phyloP scores from a whole-genome alignment of 176 grass and related monocot species.

The Musa itinerans region DNA sequence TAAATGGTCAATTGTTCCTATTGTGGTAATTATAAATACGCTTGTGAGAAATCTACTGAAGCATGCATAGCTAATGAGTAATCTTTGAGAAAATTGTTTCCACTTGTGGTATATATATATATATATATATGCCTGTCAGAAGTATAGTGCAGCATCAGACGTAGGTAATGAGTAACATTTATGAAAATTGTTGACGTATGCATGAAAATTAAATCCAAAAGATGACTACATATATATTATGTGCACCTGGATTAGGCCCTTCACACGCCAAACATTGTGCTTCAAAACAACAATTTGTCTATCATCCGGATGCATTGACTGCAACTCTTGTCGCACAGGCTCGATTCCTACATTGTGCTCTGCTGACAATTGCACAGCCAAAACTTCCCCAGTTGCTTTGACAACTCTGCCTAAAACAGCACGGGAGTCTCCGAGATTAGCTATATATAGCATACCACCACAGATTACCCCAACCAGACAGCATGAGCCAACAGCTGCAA shows the following conservation, averaged over 20 bases:
- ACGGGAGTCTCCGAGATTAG: constrained; percentile 81
- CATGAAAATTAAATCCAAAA: background rate
- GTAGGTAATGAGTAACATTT: background rate
- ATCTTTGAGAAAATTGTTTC: no score
- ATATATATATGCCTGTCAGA: background rate
- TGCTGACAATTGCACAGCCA: constrained; percentile 76
- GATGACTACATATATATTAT: background rate
- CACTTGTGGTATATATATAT: no score
- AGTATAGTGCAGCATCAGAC: background rate
- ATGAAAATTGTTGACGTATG: background rate
- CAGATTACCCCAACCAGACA: constrained; percentile 81
- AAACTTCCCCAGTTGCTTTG: constrained; percentile 74
- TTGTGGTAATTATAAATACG: no score
- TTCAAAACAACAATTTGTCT: constrained; percentile 77
- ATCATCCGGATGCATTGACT: constrained; percentile 74
- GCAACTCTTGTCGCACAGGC: constrained; percentile 69
- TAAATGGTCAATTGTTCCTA: background rate
- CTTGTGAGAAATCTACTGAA: no score
- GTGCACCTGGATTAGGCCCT: constrained; percentile 83
- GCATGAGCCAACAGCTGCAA: constrained; percentile 87
- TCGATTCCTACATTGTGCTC: constrained; percentile 92
- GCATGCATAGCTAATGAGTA: no score
- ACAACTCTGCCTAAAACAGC: constrained; percentile 67
- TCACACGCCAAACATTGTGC: constrained; percentile 97
- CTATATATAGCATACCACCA: constrained; percentile 62